Base-by-base conservation (phyloP, 208 protist species). In the Herpetomonas tarakana region DNA sequence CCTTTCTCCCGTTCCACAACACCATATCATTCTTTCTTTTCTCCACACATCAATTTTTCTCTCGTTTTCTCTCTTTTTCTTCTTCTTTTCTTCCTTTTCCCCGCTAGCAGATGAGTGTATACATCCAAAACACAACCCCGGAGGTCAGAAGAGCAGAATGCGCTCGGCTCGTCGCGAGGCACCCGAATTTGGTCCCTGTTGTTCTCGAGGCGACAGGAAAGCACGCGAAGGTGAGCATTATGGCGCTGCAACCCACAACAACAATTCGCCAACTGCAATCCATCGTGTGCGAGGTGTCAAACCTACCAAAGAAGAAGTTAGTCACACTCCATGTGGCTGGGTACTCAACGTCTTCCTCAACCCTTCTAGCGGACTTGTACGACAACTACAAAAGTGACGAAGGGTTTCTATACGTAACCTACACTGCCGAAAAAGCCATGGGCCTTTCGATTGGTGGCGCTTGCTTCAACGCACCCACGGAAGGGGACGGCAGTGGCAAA, bases 71-170 rank as follows among this genome's bases (percentile, higher is more conserved):
- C n/a, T n/a, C n/a, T n/a, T n/a, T n/a, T n/a, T n/a, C n/a, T n/a
- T n/a, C n/a, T n/a, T n/a, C n/a, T n/a, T n/a, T n/a, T n/a, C n/a
- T n/a, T n/a, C n/a, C n/a, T n/a, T n/a, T n/a, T n/a, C n/a, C n/a
- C n/a, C n/a, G n/a, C n/a, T n/a, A n/a, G n/a, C n/a, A n/a, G n/a
- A 41, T 41, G 35, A 41, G 35, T 41, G 35, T 41, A 14, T 41
- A 41, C 35, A 41, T 41, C 14, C 35, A 41, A 14, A 41, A 41
- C 35, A 41, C 35, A 41, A 41, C 35, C 6, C 35, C 14, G 6
- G 35, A 18, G 14, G 35, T 18, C 35, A 41, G 35, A 14, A 18
- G 35, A 6, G 35, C 35, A 14, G 35, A 41, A 14, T 41, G 35
- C 35, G 35, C 35, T 18, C 35, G 35, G 35, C 6, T 41, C 6